Conservation (phyloP, 306 rosid species). For the Castanopsis chinensis region DNA sequence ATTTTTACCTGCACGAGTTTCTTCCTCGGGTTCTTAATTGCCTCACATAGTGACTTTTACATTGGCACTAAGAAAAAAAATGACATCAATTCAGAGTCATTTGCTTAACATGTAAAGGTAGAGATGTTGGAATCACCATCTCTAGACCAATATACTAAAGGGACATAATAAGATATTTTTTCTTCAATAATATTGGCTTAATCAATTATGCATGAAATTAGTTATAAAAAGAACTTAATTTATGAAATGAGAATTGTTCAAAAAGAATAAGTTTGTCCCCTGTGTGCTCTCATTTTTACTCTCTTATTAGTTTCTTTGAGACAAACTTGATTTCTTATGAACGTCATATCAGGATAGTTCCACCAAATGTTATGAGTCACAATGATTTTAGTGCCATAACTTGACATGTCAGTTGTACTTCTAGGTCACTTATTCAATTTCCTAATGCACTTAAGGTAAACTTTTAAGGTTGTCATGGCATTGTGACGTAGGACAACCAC, state of each 20-base stretch:
- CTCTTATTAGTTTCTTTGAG: not conserved
- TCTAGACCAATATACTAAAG: no score
- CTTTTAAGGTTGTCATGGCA: no score
- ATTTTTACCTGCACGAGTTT: slow-evolving; percentile 26
- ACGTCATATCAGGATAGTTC: not conserved
- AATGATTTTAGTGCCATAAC: not conserved
- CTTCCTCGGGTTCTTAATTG: slow-evolving; percentile 38
- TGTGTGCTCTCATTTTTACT: not conserved
- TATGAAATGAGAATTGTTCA: no score
- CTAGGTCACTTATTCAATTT: not conserved
- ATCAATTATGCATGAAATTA: no score
- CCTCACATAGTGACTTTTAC: slow-evolving; percentile 30
- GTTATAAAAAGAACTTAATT: no score
- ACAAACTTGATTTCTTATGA: not conserved
- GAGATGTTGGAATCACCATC: not conserved
- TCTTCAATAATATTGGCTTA: no score
- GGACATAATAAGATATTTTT: no score
- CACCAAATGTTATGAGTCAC: not conserved
- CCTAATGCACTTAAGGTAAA: no score
- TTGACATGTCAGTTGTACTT: not conserved
- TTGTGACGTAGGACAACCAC: no score
- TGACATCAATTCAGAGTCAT: not conserved
- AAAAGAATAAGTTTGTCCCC: no score
- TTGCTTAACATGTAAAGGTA: no score
- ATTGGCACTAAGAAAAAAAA: not conserved